Evolutionary conservation across 495 filamentous ascomycete genomes (phyloP).

Genomic region (Xylaria bambusicola): DNA sequence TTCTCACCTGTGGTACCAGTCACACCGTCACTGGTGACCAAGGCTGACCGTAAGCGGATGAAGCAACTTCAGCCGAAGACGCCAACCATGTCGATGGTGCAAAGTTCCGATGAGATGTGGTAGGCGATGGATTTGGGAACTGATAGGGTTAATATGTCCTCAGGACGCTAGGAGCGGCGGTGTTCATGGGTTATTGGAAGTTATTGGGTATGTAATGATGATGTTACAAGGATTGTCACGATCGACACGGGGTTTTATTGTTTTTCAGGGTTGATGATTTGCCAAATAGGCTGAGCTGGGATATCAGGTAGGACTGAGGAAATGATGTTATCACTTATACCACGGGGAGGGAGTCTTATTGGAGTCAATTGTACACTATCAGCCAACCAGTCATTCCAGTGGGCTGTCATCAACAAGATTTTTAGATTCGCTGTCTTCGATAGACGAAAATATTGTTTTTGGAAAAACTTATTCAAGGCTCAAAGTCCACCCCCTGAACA

Average conservation of each 20-base stretch:
- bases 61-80: conserved; percentile 60
- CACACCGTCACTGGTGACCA: conserved; percentile 76
- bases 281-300: not conserved
- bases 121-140: conserved; percentile 32
- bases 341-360: conserved; percentile 3
- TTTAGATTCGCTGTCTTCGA: conserved; percentile 9
- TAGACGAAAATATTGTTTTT: not conserved
- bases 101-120: conserved; percentile 56
- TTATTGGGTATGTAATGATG: conserved; percentile 1
- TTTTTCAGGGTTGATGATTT: not conserved
- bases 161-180: too few relatives aligned
- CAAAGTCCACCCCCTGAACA: too few relatives aligned
- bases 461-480: too few relatives aligned
- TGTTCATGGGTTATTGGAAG: not conserved
- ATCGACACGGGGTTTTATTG: not conserved
- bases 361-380: not conserved
- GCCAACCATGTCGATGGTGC: conserved; percentile 56
- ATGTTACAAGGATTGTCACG: conserved; percentile 7
- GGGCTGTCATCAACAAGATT: not conserved
- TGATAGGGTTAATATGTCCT: not conserved
- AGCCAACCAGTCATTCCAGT: not conserved
- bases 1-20: conserved; percentile 86
- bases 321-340: conserved; percentile 16
- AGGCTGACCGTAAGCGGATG: conserved; percentile 70
- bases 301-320: not conserved